phyloP scores from a whole-genome alignment of 768 basidiomycete genomes.

The Hysterangium stoloniferum region DNA sequence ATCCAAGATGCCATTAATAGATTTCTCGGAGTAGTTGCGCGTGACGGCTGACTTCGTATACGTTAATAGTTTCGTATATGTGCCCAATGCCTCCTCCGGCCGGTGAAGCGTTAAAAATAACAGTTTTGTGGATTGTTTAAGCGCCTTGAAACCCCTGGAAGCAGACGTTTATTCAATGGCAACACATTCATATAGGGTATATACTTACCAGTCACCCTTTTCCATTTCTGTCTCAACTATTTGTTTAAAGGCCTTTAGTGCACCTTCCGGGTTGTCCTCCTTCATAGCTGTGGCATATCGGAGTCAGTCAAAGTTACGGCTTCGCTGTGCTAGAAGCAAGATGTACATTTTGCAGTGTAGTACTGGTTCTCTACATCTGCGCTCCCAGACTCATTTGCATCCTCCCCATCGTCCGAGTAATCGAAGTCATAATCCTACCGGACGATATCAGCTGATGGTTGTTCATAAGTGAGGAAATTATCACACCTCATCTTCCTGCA shows the following conservation, averaged over 20 bases:
- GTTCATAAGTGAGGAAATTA: conserved; percentile 6
- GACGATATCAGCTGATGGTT: conserved; percentile 10
- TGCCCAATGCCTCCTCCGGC: conserved; percentile 76
- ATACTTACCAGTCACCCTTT: conserved; percentile 82
- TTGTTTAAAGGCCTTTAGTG: conserved; percentile 78
- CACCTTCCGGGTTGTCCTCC: conserved; percentile 89
- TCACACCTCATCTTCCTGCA: conserved; percentile 81
- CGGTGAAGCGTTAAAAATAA: conserved; percentile 73
- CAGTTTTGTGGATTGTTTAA: conserved; percentile 95
- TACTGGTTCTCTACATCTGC: conserved; percentile 97
- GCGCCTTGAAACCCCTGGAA: conserved; percentile 93
- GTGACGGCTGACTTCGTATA: conserved; percentile 97
- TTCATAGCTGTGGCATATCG: conserved; percentile 65
- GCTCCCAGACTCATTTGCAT: conserved; percentile 69
- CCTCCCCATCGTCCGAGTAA: conserved; percentile 82
- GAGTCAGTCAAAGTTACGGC: not conserved
- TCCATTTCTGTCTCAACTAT: conserved; percentile 91
- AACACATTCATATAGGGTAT: not conserved
- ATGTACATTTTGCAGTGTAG: conserved; percentile 91
- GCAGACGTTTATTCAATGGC: not conserved
- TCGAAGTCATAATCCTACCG: conserved; percentile 89
- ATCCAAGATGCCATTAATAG: conserved; percentile 96
- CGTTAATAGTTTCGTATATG: conserved; percentile 78
- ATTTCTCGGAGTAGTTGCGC: conserved; percentile 94
- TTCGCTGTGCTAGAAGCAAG: not conserved